phyloP scores from a whole-genome alignment of 805 yeast genomes.

The Hanseniaspora guilliermondii region DNA sequence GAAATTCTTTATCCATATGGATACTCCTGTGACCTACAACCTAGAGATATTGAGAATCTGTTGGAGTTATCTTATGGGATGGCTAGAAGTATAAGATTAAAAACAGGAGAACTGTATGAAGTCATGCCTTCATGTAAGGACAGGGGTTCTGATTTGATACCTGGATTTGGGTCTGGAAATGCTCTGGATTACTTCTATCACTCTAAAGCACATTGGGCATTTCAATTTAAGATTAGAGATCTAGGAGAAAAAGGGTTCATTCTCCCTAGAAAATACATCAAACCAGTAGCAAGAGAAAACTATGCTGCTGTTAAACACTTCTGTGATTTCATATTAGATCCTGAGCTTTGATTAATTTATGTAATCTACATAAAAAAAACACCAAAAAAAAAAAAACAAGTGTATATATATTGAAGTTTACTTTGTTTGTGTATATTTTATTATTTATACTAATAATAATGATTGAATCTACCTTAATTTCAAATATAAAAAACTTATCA shows the following conservation, averaged over 20 bases:
- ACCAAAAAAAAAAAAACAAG: too few relatives aligned
- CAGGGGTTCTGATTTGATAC: conserved; percentile 58
- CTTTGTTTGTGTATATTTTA: too few relatives aligned
- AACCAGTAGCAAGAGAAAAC: conserved; percentile 66
- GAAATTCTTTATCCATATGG: conserved; percentile 76
- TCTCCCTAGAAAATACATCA: conserved; percentile 55
- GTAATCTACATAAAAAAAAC: too few relatives aligned
- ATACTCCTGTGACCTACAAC: conserved; percentile 57
- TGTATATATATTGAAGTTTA: too few relatives aligned
- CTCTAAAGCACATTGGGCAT: conserved; percentile 71
- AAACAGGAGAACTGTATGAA: conserved; percentile 50
- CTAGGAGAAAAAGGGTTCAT: conserved; percentile 74
- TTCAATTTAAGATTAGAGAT: conserved; percentile 69
- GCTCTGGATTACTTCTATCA: conserved; percentile 77
- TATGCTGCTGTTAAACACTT: conserved; percentile 58
- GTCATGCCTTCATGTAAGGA: conserved; percentile 73
- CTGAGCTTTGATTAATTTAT: conserved; percentile 24
- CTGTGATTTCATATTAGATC: conserved; percentile 39
- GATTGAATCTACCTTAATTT: too few relatives aligned
- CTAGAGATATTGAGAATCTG: conserved; percentile 70
- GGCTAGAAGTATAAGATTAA: conserved; percentile 55
- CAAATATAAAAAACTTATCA: too few relatives aligned
- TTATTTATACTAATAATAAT: too few relatives aligned
- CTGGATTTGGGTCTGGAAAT: conserved; percentile 68
- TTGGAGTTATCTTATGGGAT: conserved; percentile 72